These are phyloP conservation scores for Paracoccidioides brasiliensis DNA, from an alignment of 2,329 filamentous ascomycete species.

Conservation along the genomic window DNA sequence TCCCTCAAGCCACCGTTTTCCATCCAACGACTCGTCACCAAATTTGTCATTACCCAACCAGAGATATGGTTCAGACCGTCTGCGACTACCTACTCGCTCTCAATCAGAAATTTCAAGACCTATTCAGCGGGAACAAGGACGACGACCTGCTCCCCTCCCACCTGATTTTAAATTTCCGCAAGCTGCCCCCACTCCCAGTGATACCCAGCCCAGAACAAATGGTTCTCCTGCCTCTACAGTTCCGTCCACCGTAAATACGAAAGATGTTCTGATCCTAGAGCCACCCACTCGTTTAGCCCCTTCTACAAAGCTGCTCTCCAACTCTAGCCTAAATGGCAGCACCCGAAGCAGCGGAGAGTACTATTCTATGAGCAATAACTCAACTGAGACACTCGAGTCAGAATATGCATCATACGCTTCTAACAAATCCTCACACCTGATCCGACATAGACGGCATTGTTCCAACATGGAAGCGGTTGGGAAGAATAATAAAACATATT, in stretches of 20 bases:
- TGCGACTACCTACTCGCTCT: slow-evolving; percentile 15
- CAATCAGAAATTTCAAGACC: slow-evolving; percentile 13
- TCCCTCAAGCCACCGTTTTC: slow-evolving; percentile 22
- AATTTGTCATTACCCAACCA: slow-evolving; percentile 16
- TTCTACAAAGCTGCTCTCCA: slow-evolving; percentile 32
- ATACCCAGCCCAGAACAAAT: slow-evolving; percentile 16
- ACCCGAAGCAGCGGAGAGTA: slow-evolving; percentile 89
- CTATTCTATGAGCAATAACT: slow-evolving; percentile 89
- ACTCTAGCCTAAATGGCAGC: slow-evolving; percentile 49
- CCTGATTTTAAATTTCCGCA: slow-evolving; percentile 46
- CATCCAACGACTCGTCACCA: slow-evolving; percentile 20
- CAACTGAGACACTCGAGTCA: slow-evolving; percentile 80
- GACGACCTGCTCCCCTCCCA: slow-evolving; percentile 24
- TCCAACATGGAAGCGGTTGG: slow-evolving; percentile 28
- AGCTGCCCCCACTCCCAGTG: slow-evolving; percentile 22
- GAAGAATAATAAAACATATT: slow-evolving; percentile 12
- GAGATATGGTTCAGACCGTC: slow-evolving; percentile 23
- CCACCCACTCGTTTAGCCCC: slow-evolving; percentile 24
- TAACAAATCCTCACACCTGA: slow-evolving; percentile 41
- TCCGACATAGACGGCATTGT: slow-evolving; percentile 29
- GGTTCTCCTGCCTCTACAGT: slow-evolving; percentile 16
- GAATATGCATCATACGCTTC: slow-evolving; percentile 52
- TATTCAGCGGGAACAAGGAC: slow-evolving; percentile 4
- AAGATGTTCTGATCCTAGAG: slow-evolving; percentile 16
- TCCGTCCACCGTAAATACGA: slow-evolving; percentile 8